Evolutionary conservation across 2,329 filamentous ascomycete species (phyloP).

Genomic region (Diaporthe nobilis): DNA sequence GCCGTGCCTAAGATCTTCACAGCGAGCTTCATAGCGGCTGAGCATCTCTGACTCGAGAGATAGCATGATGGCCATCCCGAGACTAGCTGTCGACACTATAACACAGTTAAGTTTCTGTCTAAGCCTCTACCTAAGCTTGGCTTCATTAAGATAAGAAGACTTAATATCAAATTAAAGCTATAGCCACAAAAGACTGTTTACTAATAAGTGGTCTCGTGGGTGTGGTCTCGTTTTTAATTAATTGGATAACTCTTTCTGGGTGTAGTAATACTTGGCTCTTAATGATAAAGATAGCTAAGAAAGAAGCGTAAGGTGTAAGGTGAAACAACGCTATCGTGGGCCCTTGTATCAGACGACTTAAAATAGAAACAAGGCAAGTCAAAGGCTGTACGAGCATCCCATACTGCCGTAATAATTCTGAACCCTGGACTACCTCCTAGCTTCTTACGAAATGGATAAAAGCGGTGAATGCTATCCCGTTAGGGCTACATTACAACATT

Average conservation of each 20-base stretch:
- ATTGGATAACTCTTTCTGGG: not conserved
- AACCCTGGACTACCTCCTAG: not conserved
- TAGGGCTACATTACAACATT: not conserved
- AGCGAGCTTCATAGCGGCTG: not conserved
- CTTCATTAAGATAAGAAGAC: not conserved
- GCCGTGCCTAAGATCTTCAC: not conserved
- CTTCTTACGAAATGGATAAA: not conserved
- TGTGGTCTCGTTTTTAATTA: not conserved
- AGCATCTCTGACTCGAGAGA: not conserved
- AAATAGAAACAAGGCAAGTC: not conserved
- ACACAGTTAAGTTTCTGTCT: not conserved
- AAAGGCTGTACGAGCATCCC: not conserved
- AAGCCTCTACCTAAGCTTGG: not conserved
- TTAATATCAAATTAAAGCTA: not conserved
- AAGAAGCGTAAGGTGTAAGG: not conserved
- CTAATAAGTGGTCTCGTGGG: not conserved
- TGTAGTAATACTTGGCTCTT: not conserved
- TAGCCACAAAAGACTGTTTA: not conserved
- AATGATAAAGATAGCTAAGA: not conserved
- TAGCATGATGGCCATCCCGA: not conserved
- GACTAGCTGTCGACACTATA: not conserved
- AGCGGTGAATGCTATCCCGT: not conserved
- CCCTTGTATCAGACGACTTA: not conserved
- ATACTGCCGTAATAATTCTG: not conserved
- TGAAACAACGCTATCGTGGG: not conserved